phyloP scores from a whole-genome alignment of 2,329 filamentous ascomycete genomes.

The Cordyceps militaris region DNA sequence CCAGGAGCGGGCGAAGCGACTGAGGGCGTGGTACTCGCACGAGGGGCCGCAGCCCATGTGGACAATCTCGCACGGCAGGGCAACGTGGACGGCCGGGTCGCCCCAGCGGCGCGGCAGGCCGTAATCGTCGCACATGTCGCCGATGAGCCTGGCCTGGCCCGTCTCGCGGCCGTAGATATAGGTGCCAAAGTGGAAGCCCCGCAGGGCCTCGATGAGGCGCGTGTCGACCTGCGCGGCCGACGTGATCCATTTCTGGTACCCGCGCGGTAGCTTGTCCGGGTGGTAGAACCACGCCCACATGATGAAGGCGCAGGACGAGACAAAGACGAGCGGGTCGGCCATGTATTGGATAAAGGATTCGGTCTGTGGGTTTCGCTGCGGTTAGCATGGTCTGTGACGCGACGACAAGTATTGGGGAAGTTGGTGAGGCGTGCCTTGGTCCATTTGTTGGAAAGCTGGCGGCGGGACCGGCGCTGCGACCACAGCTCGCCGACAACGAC shows the following conservation, averaged over 20 bases:
- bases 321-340: slow-evolving; percentile 65
- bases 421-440: slow-evolving; percentile 32
- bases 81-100: slow-evolving; percentile 60
- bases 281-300: slow-evolving; percentile 89
- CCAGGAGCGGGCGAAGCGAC: slow-evolving; percentile 63
- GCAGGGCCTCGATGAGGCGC: slow-evolving; percentile 68
- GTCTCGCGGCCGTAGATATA: slow-evolving; percentile 69
- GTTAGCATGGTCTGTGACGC: background rate
- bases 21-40: slow-evolving; percentile 67
- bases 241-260: slow-evolving; percentile 77
- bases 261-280: slow-evolving; percentile 60
- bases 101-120: slow-evolving; percentile 62
- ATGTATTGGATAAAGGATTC: slow-evolving; percentile 30
- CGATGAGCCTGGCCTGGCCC: slow-evolving; percentile 59
- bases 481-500: slow-evolving; percentile 61
- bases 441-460: slow-evolving; percentile 40
- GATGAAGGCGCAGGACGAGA: slow-evolving; percentile 62
- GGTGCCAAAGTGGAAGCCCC: slow-evolving; percentile 53
- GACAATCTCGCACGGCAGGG: slow-evolving; percentile 76
- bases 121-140: slow-evolving; percentile 66
- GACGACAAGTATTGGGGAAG: background rate
- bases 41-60: slow-evolving; percentile 70
- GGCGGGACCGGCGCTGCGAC: slow-evolving; percentile 41
- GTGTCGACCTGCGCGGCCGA: slow-evolving; percentile 67
- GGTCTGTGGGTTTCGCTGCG: slow-evolving; percentile 17